Base-by-base conservation (phyloP, 176 grass and related monocot species). In the Echinochloa phyllopogon region DNA sequence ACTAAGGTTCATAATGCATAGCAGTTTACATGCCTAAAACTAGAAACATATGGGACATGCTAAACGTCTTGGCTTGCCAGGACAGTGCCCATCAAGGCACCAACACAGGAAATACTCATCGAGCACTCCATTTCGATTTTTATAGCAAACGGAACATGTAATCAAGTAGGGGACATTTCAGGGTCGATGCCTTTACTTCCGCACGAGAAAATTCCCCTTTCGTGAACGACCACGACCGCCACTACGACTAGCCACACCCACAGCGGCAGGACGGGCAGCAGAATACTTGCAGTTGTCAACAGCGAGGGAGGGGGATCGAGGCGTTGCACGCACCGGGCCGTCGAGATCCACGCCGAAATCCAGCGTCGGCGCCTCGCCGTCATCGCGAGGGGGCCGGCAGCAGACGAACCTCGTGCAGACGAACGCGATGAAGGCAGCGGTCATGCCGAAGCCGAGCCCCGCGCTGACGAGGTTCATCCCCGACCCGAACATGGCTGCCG, bases 371-470 rank as follows among this genome's bases (percentile, higher is more conserved):
- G 86, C 10, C 65, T 56, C 39, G 7, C 81, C 53, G 40, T 21
- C 66, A 9, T 75, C 76, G 7, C 70, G 85, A 18, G 64, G 78
- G 21, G 80, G 37, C 72, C 87, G 89, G 75, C 76, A 81, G 82
- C 92, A 98, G 70, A 94, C 36, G 88, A 97, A 86, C 17, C 90
- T 86, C 23, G 87, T 79, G 40, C 92, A 98, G 44, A 95, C 84
- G 78, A 98, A 93, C 48, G 83, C 85, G 50, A 91, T 77, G 87
- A 98, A 95, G 76, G 77, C 90, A 16, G 91, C 88, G 66, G 87
- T 98, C 89, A 95, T 98, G 56, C 91, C 91, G 69, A 98, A 95
- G 42, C 95, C 92, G 50, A 98, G 88, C 79, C 87, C 89, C 24
- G 95, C 89, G 77, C 92, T 95, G 59, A 93, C 82, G 13, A 93